Conservation (phyloP, 768 basidiomycete species). For the Sporobolomyces pararoseus region DNA sequence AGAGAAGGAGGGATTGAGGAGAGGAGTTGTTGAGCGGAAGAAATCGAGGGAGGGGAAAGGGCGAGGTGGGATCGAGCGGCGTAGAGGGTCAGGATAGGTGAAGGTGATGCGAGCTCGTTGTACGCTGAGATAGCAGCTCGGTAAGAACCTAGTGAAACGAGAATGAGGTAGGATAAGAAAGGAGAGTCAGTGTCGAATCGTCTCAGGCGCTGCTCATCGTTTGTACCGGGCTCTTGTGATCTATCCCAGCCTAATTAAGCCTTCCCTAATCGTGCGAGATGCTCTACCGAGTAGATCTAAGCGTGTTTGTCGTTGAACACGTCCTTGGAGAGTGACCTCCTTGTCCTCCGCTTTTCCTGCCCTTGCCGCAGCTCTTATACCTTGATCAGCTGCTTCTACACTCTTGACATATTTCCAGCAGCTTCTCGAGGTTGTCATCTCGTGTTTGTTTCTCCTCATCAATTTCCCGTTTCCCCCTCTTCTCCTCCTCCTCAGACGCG, state of each 20-base stretch:
- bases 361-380: no score
- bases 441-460: neutral
- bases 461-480: neutral
- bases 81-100: constrained; percentile 33
- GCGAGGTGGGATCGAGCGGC: constrained; percentile 43
- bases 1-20: constrained; percentile 20
- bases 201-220: neutral
- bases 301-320: constrained; percentile 6
- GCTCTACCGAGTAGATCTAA: no score
- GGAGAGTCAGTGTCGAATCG: neutral
- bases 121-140: constrained; percentile 36
- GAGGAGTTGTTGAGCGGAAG: constrained; percentile 22
- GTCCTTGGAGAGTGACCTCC: neutral
- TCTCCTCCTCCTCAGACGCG: neutral
- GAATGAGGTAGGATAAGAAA: neutral
- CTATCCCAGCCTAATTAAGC: no score
- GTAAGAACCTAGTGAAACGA: constrained; percentile 32
- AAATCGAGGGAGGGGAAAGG: constrained; percentile 25
- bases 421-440: no score
- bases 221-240: no score
- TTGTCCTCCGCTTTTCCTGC: no score
- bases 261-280: no score
- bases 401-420: no score
- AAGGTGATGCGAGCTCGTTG: constrained; percentile 23
- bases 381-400: no score